phyloP scores from a whole-genome alignment of 2,329 filamentous ascomycete species.

The Fusarium verrucosum region DNA sequence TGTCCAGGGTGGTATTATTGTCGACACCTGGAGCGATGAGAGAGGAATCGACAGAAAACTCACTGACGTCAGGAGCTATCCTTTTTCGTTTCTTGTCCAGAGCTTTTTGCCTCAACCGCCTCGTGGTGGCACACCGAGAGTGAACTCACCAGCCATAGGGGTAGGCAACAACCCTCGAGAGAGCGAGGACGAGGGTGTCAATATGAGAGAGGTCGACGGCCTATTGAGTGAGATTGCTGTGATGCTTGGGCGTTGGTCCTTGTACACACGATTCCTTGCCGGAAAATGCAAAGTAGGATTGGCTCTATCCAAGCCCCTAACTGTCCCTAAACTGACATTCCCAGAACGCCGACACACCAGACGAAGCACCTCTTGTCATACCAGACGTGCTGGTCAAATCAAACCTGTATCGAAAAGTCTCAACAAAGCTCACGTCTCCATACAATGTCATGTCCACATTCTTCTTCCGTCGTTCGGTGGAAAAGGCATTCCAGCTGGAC shows the following conservation, averaged over 20 bases:
- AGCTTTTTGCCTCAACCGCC: conserved; percentile 84
- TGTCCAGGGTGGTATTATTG: conserved; percentile 92
- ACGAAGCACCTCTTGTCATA: conserved; percentile 67
- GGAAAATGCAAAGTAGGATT: conserved; percentile 79
- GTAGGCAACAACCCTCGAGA: conserved; percentile 62
- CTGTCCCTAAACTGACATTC: conserved; percentile 23
- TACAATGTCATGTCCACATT: conserved; percentile 96
- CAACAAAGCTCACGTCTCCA: conserved; percentile 75
- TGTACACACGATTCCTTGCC: conserved; percentile 89
- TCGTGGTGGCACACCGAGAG: conserved; percentile 69
- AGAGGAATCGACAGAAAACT: conserved; percentile 83
- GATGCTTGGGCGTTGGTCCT: conserved; percentile 92
- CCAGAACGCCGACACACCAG: conserved; percentile 61
- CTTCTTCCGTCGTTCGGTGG: conserved; percentile 94
- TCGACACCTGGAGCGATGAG: conserved; percentile 96
- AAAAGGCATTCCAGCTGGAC: conserved; percentile 97
- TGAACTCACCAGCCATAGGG: conserved; percentile 78
- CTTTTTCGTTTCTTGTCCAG: conserved; percentile 95
- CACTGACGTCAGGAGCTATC: conserved; percentile 96
- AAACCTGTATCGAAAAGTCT: conserved; percentile 81
- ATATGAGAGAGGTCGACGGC: conserved; percentile 95
- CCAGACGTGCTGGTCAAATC: conserved; percentile 82
- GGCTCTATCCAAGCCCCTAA: not conserved
- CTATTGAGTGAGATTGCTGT: conserved; percentile 87
- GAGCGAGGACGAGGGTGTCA: conserved; percentile 90